Base-by-base conservation (phyloP, 2,329 filamentous ascomycete species). In the Ascosphaera apis region DNA sequence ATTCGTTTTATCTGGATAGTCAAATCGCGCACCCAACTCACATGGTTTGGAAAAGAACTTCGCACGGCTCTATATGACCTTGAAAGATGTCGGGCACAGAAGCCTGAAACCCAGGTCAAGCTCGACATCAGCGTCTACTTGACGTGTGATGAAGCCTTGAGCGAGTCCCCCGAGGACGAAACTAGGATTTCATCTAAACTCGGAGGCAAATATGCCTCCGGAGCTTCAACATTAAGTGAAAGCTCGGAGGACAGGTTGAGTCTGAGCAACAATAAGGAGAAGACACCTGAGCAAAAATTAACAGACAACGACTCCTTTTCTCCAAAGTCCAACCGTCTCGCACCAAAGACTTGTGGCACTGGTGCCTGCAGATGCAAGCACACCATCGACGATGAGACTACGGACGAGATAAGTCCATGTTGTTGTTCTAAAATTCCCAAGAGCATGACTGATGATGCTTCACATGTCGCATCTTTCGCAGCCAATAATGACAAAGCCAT, bases 1-100 rank as follows among this genome's bases (percentile, higher is more conserved):
- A 52, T 71, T 19, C 61, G 61, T 1, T 69, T 69, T 40, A 53
- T 69, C 7, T 73, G 69, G 69, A 62, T 70, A 4, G 58, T 72
- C 37, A 71, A 67, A 45, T 60, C 61, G n/a, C 56, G 55, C 3
- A 54, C 55, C 1, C 62, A 68, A 33, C 46, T 69, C 2, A 53
- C 49, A 11, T 72, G 67, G 62, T 68, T 72, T 40, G 51, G 57
- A 1, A 44, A 51, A 2, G 61, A 70, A 43, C 52, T 74, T 1
- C 55, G 59, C 1, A 47, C 54, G 6, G 54, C 63, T 2, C 44
- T 58, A 11, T 43, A 50, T 2, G 60, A 67, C 32, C 55, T 63
- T 25, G 46, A 58, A 16, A 41, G 40, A 15, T 52, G 39, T 47
- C 56, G 39, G 43, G 50, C 31, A 35, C 47, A 37, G 30, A 47